phyloP scores from a whole-genome alignment of 257 asterid genomes.

The Primulina tabacum region DNA sequence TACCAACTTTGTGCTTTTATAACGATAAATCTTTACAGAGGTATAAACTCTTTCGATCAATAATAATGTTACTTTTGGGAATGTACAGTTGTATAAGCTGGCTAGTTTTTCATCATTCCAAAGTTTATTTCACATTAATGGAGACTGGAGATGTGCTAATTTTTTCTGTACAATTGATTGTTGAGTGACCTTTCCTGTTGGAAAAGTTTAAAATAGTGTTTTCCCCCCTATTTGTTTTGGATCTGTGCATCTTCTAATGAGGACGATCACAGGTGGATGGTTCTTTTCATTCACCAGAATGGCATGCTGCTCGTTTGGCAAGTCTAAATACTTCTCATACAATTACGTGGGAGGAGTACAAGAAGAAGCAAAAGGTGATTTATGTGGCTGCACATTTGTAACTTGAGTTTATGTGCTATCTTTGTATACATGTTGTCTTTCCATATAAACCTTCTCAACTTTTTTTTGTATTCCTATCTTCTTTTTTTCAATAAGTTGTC shows the following conservation, averaged over 20 bases:
- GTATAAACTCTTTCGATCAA: background rate
- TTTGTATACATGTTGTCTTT: background rate
- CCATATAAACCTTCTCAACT: background rate
- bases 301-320: conserved; percentile 99
- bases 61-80: conserved; percentile 2
- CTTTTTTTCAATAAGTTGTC: background rate
- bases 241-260: conserved; percentile 63
- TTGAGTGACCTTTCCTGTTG: conserved; percentile 2
- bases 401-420: conserved; percentile 1
- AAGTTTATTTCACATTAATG: conserved; percentile 7
- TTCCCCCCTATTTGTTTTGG: conserved; percentile 15
- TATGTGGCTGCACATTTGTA: background rate
- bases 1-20: background rate
- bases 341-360: conserved; percentile 96
- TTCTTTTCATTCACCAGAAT: conserved; percentile 99
- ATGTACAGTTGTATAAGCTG: conserved; percentile 1
- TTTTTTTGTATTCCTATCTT: background rate
- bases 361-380: conserved; percentile 88
- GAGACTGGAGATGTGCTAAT: background rate
- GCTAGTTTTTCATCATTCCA: background rate
- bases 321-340: conserved; percentile 96
- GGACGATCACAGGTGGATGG: conserved; percentile 98
- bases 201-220: conserved; percentile 16
- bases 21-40: background rate
- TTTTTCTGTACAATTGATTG: conserved; percentile 3